A percentile compares a stretch with the other conserved stretches of the same genome.
phyloP scores from a whole-genome alignment of 1,284 basidiomycete species.

The Irpex sp. region DNA sequence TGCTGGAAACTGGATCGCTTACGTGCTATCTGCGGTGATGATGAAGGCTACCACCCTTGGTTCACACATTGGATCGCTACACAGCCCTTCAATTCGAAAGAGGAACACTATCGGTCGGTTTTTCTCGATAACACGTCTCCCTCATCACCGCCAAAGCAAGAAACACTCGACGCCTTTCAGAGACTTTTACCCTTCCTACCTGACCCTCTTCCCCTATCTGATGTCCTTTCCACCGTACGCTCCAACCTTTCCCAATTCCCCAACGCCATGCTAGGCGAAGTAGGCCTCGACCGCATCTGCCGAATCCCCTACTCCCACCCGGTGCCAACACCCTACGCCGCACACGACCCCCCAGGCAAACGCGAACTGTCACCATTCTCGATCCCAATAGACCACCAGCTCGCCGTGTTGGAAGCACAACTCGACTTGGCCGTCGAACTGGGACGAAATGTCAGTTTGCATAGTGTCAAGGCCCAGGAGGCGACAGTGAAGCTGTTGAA shows the following conservation, averaged over 20 bases:
- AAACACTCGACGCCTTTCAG: constrained; percentile 41
- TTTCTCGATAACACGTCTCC: constrained; percentile 36
- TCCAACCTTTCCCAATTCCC: constrained; percentile 55
- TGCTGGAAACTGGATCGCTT: no score
- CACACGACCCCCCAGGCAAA: constrained; percentile 27
- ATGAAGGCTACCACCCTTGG: constrained; percentile 80
- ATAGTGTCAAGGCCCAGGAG: constrained; percentile 72
- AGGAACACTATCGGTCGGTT: constrained; percentile 63
- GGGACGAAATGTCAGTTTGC: constrained; percentile 68
- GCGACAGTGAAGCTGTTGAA: constrained; percentile 60
- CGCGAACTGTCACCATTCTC: constrained; percentile 63
- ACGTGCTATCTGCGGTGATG: no score
- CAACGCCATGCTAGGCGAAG: constrained; percentile 76
- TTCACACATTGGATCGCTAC: constrained; percentile 70
- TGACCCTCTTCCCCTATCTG: constrained; percentile 51
- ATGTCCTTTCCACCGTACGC: constrained; percentile 52
- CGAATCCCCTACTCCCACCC: constrained; percentile 58
- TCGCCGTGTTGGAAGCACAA: constrained; percentile 70
- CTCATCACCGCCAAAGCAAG: constrained; percentile 19
- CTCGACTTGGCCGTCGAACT: constrained; percentile 73
- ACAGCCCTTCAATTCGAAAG: constrained; percentile 37
- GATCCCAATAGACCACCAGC: constrained; percentile 71
- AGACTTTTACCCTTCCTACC: constrained; percentile 56
- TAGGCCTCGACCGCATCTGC: constrained; percentile 75
- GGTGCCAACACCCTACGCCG: constrained; percentile 22